These are phyloP conservation scores for Aspergillus bertholletiae DNA, from an alignment of 495 filamentous ascomycete genomes.

Conservation along the genomic window DNA sequence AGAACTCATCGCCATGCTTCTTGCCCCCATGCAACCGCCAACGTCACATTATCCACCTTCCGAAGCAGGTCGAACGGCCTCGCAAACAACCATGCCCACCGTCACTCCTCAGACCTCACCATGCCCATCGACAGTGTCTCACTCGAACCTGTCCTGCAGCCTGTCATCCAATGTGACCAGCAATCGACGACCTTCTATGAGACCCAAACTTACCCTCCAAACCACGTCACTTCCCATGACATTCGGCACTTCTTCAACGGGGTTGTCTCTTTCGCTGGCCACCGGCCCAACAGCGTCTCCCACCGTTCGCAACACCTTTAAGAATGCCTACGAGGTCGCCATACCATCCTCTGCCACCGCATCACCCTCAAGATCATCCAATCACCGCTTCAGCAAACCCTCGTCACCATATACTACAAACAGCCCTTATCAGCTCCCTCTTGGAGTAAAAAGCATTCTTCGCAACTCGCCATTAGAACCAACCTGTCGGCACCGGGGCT, in stretches of 20 bases:
- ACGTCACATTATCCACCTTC: conserved; percentile 2
- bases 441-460: conserved; percentile 67
- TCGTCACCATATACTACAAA: conserved; percentile 24
- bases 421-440: conserved; percentile 62
- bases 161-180: conserved; percentile 27
- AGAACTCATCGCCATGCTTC: conserved; percentile 17
- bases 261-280: conserved; percentile 53
- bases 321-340: conserved; percentile 70
- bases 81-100: conserved; percentile 9
- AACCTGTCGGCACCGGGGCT: conserved; percentile 30
- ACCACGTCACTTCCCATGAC: conserved; percentile 52
- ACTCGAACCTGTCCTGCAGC: conserved; percentile 24
- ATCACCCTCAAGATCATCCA: conserved; percentile 26
- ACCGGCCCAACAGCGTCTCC: conserved; percentile 64
- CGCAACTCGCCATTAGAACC: conserved; percentile 65
- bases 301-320: conserved; percentile 77
- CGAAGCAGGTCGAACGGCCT: background rate
- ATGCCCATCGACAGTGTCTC: conserved; percentile 24
- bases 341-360: conserved; percentile 60
- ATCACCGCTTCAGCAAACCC: conserved; percentile 18
- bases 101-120: conserved; percentile 23
- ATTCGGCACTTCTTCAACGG: conserved; percentile 53
- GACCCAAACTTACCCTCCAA: conserved; percentile 79
- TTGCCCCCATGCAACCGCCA: conserved; percentile 19
- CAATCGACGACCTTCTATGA: conserved; percentile 33